Conservation (phyloP, 176 grass and related monocot species). For the Cymbopogon citratus region DNA sequence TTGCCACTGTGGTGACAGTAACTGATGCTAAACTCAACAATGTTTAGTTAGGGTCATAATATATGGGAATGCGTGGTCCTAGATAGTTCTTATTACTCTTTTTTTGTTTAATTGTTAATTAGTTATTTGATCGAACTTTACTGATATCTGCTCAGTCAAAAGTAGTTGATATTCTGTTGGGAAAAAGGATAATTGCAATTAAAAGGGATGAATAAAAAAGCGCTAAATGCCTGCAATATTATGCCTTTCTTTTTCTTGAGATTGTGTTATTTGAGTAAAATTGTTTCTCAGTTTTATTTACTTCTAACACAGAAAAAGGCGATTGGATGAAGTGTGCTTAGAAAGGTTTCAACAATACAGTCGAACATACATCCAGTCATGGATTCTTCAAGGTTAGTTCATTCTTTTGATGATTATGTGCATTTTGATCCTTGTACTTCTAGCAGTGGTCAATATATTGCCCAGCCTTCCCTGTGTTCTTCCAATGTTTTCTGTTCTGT, state of each 20-base stretch:
- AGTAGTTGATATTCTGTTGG: background rate
- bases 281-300: background rate
- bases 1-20: background rate
- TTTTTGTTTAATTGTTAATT: background rate
- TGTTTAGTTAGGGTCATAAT: background rate
- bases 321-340: conserved; percentile 85
- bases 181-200: background rate
- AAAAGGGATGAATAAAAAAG: background rate
- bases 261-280: background rate
- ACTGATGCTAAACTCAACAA: background rate
- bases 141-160: background rate
- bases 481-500: background rate
- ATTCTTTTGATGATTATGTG: background rate
- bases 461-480: background rate
- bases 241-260: background rate
- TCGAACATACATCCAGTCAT: conserved; percentile 84
- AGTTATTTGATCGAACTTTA: background rate
- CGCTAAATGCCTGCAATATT: background rate
- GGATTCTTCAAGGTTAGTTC: conserved; percentile 86
- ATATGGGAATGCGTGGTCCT: background rate
- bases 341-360: conserved; percentile 91
- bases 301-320: conserved; percentile 49
- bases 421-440: background rate
- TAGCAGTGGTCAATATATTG: background rate
- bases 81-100: background rate